A percentile compares a stretch with the other conserved stretches of the same genome.
phyloP scores from a whole-genome alignment of 2,329 filamentous ascomycete genomes.

The Cladophialophora exuberans region DNA sequence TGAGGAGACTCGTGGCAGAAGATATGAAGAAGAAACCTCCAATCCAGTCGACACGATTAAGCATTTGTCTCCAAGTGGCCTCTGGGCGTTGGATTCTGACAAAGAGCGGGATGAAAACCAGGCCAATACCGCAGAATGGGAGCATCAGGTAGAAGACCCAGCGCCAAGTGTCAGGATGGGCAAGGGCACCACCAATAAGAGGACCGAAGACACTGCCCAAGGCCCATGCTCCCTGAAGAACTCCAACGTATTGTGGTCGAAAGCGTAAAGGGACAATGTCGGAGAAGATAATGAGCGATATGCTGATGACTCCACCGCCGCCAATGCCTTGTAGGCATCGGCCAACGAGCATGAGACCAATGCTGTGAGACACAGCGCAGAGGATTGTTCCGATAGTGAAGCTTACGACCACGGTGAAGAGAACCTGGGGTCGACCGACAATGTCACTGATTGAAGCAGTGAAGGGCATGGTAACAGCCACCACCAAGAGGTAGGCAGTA shows the following conservation, averaged over 20 bases:
- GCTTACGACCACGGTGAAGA: conserved; percentile 48
- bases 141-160: conserved; percentile 50
- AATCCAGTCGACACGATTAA: conserved; percentile 46
- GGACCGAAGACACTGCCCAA: conserved; percentile 37
- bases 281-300: conserved; percentile 48
- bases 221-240: conserved; percentile 39
- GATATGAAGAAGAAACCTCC: conserved; percentile 46
- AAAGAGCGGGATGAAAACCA: conserved; percentile 38
- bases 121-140: conserved; percentile 36
- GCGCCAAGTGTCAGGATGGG: conserved; percentile 36
- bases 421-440: conserved; percentile 52
- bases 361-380: conserved; percentile 43
- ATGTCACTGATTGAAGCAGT: conserved; percentile 49
- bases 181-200: conserved; percentile 47
- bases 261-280: conserved; percentile 44
- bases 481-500: conserved; percentile 52
- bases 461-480: conserved; percentile 48
- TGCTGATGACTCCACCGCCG: conserved; percentile 48
- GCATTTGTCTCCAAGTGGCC: conserved; percentile 36
- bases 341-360: conserved; percentile 47
- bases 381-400: conserved; percentile 53
- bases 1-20: conserved; percentile 43
- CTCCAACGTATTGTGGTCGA: conserved; percentile 39
- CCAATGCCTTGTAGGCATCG: conserved; percentile 52
- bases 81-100: conserved; percentile 33